Base-by-base conservation (phyloP, 2,329 filamentous ascomycete genomes). In the Aspergillus sp. region DNA sequence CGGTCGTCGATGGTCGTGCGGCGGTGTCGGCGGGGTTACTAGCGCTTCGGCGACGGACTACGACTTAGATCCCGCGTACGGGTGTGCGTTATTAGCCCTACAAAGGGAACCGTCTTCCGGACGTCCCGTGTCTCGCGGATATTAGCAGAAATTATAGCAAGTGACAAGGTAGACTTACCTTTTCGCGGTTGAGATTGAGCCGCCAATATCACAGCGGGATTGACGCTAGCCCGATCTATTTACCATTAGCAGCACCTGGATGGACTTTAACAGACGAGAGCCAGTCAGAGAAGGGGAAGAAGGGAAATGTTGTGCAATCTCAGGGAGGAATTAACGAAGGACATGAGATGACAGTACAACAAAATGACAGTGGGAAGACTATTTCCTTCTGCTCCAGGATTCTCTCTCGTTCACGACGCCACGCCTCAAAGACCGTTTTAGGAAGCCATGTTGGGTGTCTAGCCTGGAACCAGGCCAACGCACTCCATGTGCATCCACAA, bases 141-240 rank as follows among this genome's bases (percentile, higher is more conserved):
- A 11, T 59, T 47, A 49, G 46, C 45, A 25, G n/a, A 19, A 19
- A 19, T 28, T 25, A 38, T 31, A 6, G 23, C 5, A n/a, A 51
- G 13, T 34, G 28, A 22, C 25, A 17, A 3, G n/a, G 8, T 41
- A n/a, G 23, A n/a, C 60, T 25, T 59, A 66, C 66, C 66, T 65
- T 50, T 56, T 28, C 17, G 15, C n/a, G 11, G 45, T n/a, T 43
- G 19, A 7, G 34, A 59, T 46, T 43, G 48, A 43, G 46, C 64
- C 67, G 65, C 59, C 67, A 68, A 59, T 66, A 58, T 52, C 46
- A 62, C 63, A 62, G 58, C 61, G 68, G 67, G 61, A 64, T 54
- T 58, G 50, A 59, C 62, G 52, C 59, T 59, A 66, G 63, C 63
- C 28, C 38, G 58, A 64, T 49, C 66, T 66, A 59, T 56, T 57